phyloP scores from a whole-genome alignment of 148 eudicot species.

The Vaccinium darrowii region DNA sequence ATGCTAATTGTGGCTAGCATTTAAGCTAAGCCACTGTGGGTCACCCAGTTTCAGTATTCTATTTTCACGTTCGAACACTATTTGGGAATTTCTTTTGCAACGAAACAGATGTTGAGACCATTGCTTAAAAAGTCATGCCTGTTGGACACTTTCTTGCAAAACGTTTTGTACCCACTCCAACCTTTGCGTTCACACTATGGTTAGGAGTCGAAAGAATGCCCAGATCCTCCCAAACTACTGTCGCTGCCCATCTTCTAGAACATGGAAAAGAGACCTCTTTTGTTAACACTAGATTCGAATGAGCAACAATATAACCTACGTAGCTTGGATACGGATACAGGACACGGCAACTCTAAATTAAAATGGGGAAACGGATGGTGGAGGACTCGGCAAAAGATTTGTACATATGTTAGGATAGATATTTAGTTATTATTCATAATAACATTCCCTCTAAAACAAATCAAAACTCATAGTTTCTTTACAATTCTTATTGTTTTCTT shows the following conservation, averaged over 20 bases:
- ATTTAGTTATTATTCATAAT: too few relatives aligned
- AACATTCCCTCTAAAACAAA: too few relatives aligned
- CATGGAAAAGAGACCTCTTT: background rate
- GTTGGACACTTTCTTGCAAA: background rate
- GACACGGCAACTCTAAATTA: too few relatives aligned
- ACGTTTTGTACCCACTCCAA: background rate
- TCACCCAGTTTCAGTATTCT: background rate
- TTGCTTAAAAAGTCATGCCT: background rate
- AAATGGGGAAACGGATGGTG: too few relatives aligned
- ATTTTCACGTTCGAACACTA: background rate
- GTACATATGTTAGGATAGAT: too few relatives aligned
- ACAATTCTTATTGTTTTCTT: too few relatives aligned
- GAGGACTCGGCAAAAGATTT: too few relatives aligned
- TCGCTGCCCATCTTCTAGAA: background rate
- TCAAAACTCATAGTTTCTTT: too few relatives aligned
- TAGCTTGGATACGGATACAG: too few relatives aligned
- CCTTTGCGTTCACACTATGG: background rate
- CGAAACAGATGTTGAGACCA: background rate
- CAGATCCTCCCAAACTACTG: background rate
- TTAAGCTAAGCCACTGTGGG: too few relatives aligned
- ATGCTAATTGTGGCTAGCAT: background rate
- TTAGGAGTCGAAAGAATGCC: background rate
- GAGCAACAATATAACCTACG: background rate
- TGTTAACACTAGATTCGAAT: background rate
- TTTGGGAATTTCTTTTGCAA: background rate